Conservation (phyloP, 352 stramenopile genomes). For the Pythium brassicae region DNA sequence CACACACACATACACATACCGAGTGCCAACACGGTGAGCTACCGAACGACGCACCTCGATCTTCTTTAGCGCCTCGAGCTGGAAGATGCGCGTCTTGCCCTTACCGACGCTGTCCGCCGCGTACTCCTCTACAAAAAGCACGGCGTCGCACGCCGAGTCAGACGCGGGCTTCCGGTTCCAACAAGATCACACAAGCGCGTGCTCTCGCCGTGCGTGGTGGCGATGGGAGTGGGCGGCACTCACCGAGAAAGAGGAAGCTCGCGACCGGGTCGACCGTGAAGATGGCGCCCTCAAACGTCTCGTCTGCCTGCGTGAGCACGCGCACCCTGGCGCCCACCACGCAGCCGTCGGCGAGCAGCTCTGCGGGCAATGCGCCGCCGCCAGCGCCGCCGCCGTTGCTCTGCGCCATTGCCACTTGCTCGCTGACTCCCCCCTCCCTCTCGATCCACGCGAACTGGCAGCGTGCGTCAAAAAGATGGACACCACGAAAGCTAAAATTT, state of each 20-base stretch:
- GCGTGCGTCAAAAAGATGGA: background rate
- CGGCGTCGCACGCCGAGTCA: background rate
- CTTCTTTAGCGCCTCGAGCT: conserved; percentile 65
- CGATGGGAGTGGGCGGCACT: background rate
- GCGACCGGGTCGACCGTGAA: conserved; percentile 77
- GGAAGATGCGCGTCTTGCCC: conserved; percentile 70
- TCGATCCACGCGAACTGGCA: background rate
- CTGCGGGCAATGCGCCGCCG: conserved; percentile 29
- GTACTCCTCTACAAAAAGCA: conserved; percentile 40
- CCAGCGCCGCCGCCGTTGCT: conserved; percentile 10
- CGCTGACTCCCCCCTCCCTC: background rate
- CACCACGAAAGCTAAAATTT: background rate
- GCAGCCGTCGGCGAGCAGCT: conserved; percentile 60
- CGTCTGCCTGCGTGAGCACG: conserved; percentile 45
- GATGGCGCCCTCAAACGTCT: conserved; percentile 62
- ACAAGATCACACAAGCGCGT: background rate
- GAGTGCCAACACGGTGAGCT: background rate
- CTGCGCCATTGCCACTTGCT: conserved; percentile 9
- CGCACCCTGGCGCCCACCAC: conserved; percentile 59
- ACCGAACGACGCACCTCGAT: conserved; percentile 32
- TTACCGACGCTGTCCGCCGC: conserved; percentile 27
- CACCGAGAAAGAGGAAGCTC: conserved; percentile 79
- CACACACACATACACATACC: background rate
- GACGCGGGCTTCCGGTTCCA: background rate
- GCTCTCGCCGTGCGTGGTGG: background rate